A percentile compares a stretch with the other conserved stretches of the same genome.
These are phyloP conservation scores for Scopulariopsis brevicaulis DNA, from an alignment of 2,329 filamentous ascomycete genomes.

Conservation along the genomic window DNA sequence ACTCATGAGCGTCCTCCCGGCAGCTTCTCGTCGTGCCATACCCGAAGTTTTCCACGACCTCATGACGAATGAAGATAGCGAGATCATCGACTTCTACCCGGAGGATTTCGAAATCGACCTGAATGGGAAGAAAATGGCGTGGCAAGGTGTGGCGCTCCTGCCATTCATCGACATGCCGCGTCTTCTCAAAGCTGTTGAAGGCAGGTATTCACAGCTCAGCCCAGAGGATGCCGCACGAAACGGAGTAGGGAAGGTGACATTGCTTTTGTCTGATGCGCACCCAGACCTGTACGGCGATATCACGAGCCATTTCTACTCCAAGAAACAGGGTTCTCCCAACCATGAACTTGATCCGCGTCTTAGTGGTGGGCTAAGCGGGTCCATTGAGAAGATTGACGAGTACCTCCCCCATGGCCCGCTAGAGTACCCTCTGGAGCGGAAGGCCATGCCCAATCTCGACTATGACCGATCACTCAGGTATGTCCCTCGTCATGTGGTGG, in stretches of 20 bases:
- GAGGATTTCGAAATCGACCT: conserved; percentile 87
- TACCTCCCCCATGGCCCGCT: conserved; percentile 79
- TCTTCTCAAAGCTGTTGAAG: conserved; percentile 69
- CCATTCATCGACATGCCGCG: conserved; percentile 94
- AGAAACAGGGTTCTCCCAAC: conserved; percentile 58
- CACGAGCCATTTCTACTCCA: conserved; percentile 79
- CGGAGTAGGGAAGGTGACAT: conserved; percentile 63
- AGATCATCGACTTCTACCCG: conserved; percentile 96
- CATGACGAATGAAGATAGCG: conserved; percentile 79
- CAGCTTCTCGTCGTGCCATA: conserved; percentile 83
- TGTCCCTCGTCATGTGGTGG: conserved; percentile 18
- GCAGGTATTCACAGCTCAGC: conserved; percentile 69
- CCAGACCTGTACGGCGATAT: conserved; percentile 74
- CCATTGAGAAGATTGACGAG: conserved; percentile 67
- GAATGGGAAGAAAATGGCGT: conserved; percentile 97
- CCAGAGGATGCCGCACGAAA: conserved; percentile 72
- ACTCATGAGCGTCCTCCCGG: conserved; percentile 93
- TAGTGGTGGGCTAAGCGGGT: conserved; percentile 70
- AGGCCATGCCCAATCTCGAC: conserved; percentile 64
- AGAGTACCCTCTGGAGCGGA: conserved; percentile 63
- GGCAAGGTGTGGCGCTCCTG: conserved; percentile 88
- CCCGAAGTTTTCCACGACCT: conserved; percentile 80
- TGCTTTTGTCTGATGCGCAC: conserved; percentile 77
- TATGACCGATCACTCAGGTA: conserved; percentile 80
- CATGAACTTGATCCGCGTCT: conserved; percentile 64